These are phyloP conservation scores for Neofusicoccum laricinum DNA, from an alignment of 2,329 filamentous ascomycete genomes.

Conservation along the genomic window DNA sequence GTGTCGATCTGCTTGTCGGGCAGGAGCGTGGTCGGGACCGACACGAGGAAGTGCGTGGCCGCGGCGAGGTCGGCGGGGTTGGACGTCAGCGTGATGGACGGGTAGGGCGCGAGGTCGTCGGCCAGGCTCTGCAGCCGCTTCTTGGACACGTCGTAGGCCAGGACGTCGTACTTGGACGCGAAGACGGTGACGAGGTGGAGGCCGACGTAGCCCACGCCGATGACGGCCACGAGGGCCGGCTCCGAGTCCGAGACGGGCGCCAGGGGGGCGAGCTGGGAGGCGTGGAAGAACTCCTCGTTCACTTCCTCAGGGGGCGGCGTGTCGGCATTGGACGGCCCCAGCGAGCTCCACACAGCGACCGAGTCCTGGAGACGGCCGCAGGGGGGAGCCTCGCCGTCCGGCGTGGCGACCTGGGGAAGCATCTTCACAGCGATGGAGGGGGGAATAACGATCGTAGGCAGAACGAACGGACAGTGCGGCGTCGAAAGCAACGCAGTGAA, in stretches of 20 bases:
- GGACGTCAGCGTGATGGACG: conserved; percentile 38
- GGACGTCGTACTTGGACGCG: conserved; percentile 39
- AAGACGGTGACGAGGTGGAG: conserved; percentile 49
- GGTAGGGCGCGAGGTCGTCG: conserved; percentile 23
- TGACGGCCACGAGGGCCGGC: conserved; percentile 41
- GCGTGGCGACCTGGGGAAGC: background rate
- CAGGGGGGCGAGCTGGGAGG: background rate
- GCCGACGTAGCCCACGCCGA: conserved; percentile 55
- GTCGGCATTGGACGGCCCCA: background rate
- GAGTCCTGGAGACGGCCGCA: background rate
- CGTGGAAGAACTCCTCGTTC: conserved; percentile 10
- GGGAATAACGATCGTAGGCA: background rate
- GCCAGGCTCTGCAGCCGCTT: background rate
- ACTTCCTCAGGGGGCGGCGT: background rate
- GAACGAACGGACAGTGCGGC: background rate
- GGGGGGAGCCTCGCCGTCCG: background rate
- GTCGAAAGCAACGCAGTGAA: background rate
- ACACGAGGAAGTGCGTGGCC: conserved; percentile 54
- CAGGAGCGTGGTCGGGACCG: conserved; percentile 52
- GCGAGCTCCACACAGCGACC: background rate
- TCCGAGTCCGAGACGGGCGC: background rate
- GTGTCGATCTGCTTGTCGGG: conserved; percentile 49
- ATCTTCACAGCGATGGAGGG: background rate
- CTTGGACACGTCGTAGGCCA: conserved; percentile 33
- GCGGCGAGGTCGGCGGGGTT: conserved; percentile 36